phyloP scores from a whole-genome alignment of 192 early-diverging fungal genomes.

The Globomyces pollinis-pini region DNA sequence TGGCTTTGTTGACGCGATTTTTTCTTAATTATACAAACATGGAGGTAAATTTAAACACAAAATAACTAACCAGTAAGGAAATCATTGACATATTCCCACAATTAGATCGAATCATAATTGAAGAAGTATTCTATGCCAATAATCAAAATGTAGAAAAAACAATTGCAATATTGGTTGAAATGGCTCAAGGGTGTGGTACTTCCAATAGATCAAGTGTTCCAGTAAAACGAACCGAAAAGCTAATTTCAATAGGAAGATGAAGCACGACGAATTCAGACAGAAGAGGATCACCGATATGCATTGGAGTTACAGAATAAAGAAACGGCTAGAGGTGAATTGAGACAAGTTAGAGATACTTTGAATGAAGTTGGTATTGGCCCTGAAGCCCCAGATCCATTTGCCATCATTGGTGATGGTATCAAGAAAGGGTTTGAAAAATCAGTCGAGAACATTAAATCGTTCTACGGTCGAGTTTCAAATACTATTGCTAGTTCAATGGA shows the following conservation, averaged over 20 bases:
- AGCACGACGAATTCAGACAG: neutral
- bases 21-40: too few relatives aligned
- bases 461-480: neutral
- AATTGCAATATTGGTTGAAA: constrained; percentile 1
- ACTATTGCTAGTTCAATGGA: neutral
- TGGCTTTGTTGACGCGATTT: too few relatives aligned
- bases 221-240: neutral
- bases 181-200: neutral
- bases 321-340: neutral
- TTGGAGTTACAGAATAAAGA: constrained; percentile 3
- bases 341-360: neutral
- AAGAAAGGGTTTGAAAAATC: constrained; percentile 7
- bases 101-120: neutral
- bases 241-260: neutral
- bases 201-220: neutral
- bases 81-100: neutral
- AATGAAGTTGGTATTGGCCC: neutral
- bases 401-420: neutral
- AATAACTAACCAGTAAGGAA: too few relatives aligned
- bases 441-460: constrained; percentile 1
- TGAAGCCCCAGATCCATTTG: neutral
- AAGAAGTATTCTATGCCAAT: neutral
- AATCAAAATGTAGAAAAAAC: constrained; percentile 1
- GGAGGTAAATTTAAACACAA: too few relatives aligned
- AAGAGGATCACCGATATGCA: neutral